A percentile compares a stretch with the other conserved stretches of the same genome.
Evolutionary conservation across 2,329 filamentous ascomycete species (phyloP).

Genomic region (Colletotrichum ledebouriae): DNA sequence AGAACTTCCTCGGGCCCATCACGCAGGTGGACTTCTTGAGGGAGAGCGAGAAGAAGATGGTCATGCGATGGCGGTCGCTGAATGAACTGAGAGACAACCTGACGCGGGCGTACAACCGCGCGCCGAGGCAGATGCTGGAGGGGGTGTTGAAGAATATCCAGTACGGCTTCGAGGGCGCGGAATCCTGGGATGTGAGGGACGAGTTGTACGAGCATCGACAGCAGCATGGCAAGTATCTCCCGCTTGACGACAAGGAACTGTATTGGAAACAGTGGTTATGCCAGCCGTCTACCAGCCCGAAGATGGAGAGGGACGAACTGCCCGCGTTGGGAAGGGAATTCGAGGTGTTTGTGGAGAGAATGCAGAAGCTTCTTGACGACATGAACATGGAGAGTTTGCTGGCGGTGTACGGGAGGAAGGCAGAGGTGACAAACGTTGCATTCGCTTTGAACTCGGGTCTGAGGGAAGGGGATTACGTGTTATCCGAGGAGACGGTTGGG

Average conservation of each 20-base stretch:
- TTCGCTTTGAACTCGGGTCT: conserved; percentile 15
- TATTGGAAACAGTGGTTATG: conserved; percentile 37
- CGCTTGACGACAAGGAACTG: conserved; percentile 26
- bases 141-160: conserved; percentile 43
- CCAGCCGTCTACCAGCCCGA: conserved; percentile 44
- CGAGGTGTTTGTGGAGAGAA: conserved; percentile 49
- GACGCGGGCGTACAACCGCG: conserved; percentile 42
- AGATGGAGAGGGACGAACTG: conserved; percentile 43
- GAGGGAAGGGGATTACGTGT: conserved; percentile 18
- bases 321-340: conserved; percentile 41
- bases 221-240: conserved; percentile 4
- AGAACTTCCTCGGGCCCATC: conserved; percentile 50
- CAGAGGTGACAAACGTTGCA: background rate
- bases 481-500: conserved; percentile 46
- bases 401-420: conserved; percentile 13
- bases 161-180: conserved; percentile 1
- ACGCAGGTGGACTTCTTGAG: conserved; percentile 44
- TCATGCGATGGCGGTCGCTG: conserved; percentile 46
- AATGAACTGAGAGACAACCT: conserved; percentile 45
- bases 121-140: conserved; percentile 49
- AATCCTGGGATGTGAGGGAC: conserved; percentile 25
- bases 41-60: conserved; percentile 47
- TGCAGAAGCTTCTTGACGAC: conserved; percentile 52
- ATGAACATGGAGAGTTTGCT: conserved; percentile 45
- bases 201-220: conserved; percentile 20